Percentiles rank a stretch among this genome's conserved stretches.
phyloP scores from a whole-genome alignment of 352 stramenopile species.

The Saprolegnia parasitica region DNA sequence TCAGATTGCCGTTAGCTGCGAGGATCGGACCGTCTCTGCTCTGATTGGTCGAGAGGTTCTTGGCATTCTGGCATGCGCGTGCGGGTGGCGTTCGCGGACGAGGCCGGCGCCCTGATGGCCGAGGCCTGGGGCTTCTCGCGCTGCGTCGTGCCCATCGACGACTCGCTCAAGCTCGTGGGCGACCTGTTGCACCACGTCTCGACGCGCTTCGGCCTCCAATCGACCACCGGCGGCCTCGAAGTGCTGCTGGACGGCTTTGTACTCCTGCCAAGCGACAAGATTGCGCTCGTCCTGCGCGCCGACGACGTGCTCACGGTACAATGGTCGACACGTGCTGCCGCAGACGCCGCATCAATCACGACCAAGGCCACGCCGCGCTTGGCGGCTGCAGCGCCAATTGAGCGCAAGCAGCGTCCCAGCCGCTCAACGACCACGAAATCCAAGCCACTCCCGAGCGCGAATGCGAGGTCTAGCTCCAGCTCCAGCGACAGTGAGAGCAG shows the following conservation, averaged over 20 bases:
- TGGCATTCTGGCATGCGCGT: not conserved
- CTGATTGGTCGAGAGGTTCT: not conserved
- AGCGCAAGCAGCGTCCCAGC: not conserved
- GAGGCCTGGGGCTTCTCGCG: slow-evolving; percentile 11
- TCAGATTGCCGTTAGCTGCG: too few relatives aligned
- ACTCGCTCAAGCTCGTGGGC: slow-evolving; percentile 17
- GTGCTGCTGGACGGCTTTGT: slow-evolving; percentile 3
- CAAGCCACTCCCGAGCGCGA: not conserved
- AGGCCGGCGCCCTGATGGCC: not conserved
- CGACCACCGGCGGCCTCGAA: slow-evolving; percentile 4
- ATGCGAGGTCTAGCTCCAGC: not conserved
- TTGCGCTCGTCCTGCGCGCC: not conserved
- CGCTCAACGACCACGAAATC: not conserved
- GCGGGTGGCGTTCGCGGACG: slow-evolving; percentile 17
- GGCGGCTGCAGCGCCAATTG: not conserved
- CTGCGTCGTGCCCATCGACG: slow-evolving; percentile 6
- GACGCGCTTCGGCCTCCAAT: not conserved
- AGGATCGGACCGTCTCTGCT: not conserved
- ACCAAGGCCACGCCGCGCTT: not conserved
- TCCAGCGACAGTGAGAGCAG: not conserved
- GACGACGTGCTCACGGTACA: slow-evolving; percentile 1
- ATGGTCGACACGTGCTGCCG: not conserved
- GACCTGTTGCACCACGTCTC: slow-evolving; percentile 10
- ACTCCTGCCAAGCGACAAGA: slow-evolving; percentile 15
- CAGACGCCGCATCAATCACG: not conserved